Evolutionary conservation across 441 rosid species (phyloP).

Genomic region (Erodium chrysanthum): DNA sequence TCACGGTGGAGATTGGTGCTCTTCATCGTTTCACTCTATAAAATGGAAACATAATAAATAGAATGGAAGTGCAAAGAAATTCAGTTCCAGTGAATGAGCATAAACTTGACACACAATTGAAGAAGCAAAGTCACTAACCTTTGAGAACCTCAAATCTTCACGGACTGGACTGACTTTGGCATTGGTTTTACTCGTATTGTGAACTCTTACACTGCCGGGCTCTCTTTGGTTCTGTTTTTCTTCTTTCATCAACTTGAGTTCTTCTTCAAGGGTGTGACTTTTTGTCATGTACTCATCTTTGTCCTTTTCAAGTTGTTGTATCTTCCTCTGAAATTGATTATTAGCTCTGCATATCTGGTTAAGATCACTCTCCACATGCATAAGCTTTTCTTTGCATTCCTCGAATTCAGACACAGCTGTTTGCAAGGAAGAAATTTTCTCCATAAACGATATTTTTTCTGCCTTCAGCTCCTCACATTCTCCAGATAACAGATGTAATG

Average conservation of each 20-base stretch:
- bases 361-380: conserved; percentile 27
- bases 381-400: conserved; percentile 38
- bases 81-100: neutral
- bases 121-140: conserved; percentile 14
- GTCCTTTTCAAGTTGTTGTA: conserved; percentile 38
- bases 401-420: conserved; percentile 29
- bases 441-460: conserved; percentile 27
- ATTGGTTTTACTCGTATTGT: conserved; percentile 14
- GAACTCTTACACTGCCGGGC: conserved; percentile 10
- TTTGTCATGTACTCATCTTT: conserved; percentile 25
- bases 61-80: neutral
- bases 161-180: conserved; percentile 17
- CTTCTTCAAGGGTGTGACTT: conserved; percentile 35
- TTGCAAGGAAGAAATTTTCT: conserved; percentile 29
- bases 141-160: conserved; percentile 14
- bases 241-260: conserved; percentile 28
- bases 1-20: conserved; percentile 6
- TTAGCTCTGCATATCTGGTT: conserved; percentile 29
- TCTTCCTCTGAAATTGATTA: conserved; percentile 31
- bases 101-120: neutral
- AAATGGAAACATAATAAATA: neutral
- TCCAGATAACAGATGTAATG: conserved; percentile 18
- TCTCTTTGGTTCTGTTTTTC: conserved; percentile 27
- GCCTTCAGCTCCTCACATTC: conserved; percentile 33
- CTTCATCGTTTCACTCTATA: conserved; percentile 10